Base-by-base conservation (phyloP, 2,329 filamentous ascomycete species). In the Akanthomyces dipterigenus region DNA sequence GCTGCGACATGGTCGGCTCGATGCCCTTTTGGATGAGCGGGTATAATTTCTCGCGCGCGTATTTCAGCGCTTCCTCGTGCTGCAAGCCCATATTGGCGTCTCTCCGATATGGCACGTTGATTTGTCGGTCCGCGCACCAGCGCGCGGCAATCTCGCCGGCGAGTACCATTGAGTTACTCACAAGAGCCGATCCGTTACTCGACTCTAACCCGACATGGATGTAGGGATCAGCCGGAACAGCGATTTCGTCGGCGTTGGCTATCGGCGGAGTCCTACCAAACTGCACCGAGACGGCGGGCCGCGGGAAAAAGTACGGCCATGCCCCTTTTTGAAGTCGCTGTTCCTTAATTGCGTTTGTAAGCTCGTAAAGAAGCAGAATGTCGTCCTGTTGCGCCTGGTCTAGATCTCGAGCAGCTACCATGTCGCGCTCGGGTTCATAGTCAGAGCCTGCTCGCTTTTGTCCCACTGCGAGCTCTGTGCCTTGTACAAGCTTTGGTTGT, bases 91-190 rank as follows among this genome's bases (percentile, higher is more conserved):
- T 76, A 46, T 76, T 77, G 22, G 75, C 72, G 65, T 84, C 79
- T 36, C 76, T 76, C 61, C 81, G 82, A 71, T 82, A 89, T 8
- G 85, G 83, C 31, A 85, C 76, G 40, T 85, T 81, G 56, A 89
- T 81, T 22, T 76, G 73, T 55, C 85, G 81, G 24, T 79, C 77
- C 51, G 77, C 68, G 67, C 84, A 87, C 83, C 84, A 89, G 34
- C 75, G 76, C 22, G 85, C 86, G 42, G 82, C 84, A 28, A 87
- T 74, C 67, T 87, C 79, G 59, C 84, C 84, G 14, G 84, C 86
- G 4, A 88, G 75, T 42, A 83, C 77, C 87, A 89, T 89, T 43
- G 72, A 69, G 51, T 71, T 75, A 54, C 71, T 65, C 12, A 78
- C 76, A 4, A 77, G 65, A 0, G 72, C 71, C 49, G 70, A 71